phyloP scores from a whole-genome alignment of 352 stramenopile genomes.

The Phytophthora citricola region DNA sequence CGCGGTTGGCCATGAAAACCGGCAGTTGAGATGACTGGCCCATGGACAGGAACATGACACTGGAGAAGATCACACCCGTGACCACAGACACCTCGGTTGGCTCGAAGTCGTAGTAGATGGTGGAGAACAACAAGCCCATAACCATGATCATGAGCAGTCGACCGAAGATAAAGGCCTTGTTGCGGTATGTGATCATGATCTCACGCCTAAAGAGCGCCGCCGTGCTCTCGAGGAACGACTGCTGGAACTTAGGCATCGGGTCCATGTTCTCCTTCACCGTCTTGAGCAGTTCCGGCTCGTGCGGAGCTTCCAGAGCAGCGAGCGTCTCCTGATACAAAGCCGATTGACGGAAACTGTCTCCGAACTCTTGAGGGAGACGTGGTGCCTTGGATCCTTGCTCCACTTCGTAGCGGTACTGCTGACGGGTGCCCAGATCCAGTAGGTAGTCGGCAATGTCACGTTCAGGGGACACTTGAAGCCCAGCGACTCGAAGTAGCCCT shows the following conservation, averaged over 20 bases:
- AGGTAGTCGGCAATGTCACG: slow-evolving; percentile 41
- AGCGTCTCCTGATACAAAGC: slow-evolving; percentile 21
- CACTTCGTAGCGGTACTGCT: slow-evolving; percentile 32
- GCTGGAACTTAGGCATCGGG: slow-evolving; percentile 40
- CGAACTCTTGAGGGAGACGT: slow-evolving; percentile 40
- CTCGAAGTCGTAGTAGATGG: slow-evolving; percentile 53
- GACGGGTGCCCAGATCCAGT: slow-evolving; percentile 35
- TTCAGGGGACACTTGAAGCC: slow-evolving; percentile 35
- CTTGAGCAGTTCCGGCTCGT: slow-evolving; percentile 16
- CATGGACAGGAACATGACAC: slow-evolving; percentile 77
- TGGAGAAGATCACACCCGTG: slow-evolving; percentile 81
- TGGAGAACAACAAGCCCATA: slow-evolving; percentile 51
- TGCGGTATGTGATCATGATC: slow-evolving; percentile 62
- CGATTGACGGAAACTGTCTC: slow-evolving; percentile 31
- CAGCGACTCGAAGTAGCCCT: slow-evolving; percentile 43
- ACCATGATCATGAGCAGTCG: slow-evolving; percentile 47
- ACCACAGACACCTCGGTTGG: slow-evolving; percentile 50
- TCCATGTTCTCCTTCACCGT: slow-evolving; percentile 32
- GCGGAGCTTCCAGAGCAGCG: slow-evolving; percentile 8
- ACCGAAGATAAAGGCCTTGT: slow-evolving; percentile 48
- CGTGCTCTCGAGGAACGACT: slow-evolving; percentile 35
- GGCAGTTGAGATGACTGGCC: slow-evolving; percentile 71
- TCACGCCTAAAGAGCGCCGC: slow-evolving; percentile 50
- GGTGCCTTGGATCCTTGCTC: slow-evolving; percentile 6
- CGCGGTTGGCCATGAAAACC: slow-evolving; percentile 61